A percentile compares a stretch with the other conserved stretches of the same genome.
Evolutionary conservation across 2,329 filamentous ascomycete genomes (phyloP).

Genomic region (Trichoderma afroharzianum): DNA sequence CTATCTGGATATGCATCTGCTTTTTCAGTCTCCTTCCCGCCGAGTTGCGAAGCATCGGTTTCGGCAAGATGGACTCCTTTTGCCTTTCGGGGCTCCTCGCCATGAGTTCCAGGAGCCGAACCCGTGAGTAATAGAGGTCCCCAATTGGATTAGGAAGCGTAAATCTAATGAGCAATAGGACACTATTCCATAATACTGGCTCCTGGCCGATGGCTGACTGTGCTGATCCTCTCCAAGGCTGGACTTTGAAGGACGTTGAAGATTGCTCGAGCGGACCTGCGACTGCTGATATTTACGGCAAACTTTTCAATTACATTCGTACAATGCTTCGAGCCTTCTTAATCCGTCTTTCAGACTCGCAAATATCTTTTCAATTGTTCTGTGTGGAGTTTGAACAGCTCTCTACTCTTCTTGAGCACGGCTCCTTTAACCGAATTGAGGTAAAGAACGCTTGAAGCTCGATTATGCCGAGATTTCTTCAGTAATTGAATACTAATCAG

Average conservation of each 20-base stretch:
- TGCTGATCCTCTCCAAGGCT: background rate
- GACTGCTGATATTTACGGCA: conserved; percentile 5
- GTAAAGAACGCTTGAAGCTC: background rate
- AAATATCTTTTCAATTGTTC: background rate
- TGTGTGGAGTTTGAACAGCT: background rate
- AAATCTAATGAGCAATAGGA: background rate
- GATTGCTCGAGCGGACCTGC: background rate
- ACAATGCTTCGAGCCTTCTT: background rate
- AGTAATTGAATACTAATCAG: background rate
- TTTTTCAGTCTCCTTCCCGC: background rate
- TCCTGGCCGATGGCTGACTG: background rate
- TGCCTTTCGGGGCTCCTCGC: background rate
- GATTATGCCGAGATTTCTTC: background rate
- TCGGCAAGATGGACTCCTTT: background rate
- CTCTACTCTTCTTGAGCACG: background rate
- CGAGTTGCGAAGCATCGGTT: background rate
- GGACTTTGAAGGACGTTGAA: background rate
- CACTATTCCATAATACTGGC: background rate
- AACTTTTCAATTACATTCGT: background rate
- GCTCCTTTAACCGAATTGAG: background rate
- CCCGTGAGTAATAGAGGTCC: background rate
- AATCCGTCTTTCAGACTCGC: background rate
- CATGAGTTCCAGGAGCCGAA: background rate
- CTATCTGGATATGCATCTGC: background rate
- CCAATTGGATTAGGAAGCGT: background rate